Evolutionary conservation across 768 basidiomycete species (phyloP).

Genomic region (Epithele typhae): DNA sequence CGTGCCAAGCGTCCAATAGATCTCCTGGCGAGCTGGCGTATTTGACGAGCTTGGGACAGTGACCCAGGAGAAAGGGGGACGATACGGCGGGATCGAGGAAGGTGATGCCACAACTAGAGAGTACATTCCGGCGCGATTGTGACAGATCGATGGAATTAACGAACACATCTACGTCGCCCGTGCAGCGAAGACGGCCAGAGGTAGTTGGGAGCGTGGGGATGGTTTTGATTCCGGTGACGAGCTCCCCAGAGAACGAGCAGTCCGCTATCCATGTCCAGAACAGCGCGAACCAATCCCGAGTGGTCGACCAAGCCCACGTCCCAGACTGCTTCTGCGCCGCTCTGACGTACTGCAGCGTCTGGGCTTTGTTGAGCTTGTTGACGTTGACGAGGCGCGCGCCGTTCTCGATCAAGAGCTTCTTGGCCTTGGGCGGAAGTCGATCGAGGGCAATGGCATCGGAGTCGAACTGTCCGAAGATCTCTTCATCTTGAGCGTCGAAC

Average conservation of each 20-base stretch:
- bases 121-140: constrained; percentile 20
- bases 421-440: constrained; percentile 21
- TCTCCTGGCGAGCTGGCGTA: neutral
- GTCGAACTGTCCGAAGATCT: constrained; percentile 29
- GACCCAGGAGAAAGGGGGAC: neutral
- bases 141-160: constrained; percentile 9
- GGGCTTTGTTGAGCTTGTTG: constrained; percentile 16
- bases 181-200: constrained; percentile 23
- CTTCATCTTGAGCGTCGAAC: constrained; percentile 27
- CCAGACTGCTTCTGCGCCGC: neutral
- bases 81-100: constrained; percentile 31
- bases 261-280: constrained; percentile 43
- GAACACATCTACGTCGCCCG: constrained; percentile 28
- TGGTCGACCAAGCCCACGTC: neutral
- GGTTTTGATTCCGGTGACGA: constrained; percentile 22
- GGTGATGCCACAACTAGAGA: constrained; percentile 28
- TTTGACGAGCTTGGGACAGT: constrained; percentile 16
- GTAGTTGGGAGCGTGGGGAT: constrained; percentile 33
- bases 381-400: constrained; percentile 32
- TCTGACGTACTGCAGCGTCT: neutral
- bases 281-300: constrained; percentile 28
- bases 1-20: constrained; percentile 1
- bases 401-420: constrained; percentile 20
- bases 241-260: constrained; percentile 18
- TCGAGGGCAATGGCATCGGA: constrained; percentile 28